Evolutionary conservation across 306 rosid species (phyloP).

Genomic region (Heteromeles arbutifolia): DNA sequence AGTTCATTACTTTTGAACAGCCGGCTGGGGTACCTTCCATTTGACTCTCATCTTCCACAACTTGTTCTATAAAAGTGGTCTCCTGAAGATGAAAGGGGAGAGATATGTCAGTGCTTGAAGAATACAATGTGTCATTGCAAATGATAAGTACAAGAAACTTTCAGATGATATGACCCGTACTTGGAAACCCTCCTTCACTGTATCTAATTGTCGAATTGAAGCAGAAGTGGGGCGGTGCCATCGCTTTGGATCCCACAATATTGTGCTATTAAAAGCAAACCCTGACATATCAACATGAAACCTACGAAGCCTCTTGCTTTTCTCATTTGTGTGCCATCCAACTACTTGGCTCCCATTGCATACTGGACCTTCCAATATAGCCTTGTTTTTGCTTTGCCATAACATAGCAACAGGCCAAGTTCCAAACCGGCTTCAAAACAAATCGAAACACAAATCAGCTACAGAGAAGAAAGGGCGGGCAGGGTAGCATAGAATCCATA

Average conservation of each 20-base stretch:
- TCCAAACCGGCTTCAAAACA: conserved; percentile 68
- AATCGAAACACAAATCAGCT: conserved; percentile 21
- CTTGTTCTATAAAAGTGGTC: conserved; percentile 83
- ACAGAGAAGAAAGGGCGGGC: neutral
- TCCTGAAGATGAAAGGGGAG: conserved; percentile 48
- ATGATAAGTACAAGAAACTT: neutral
- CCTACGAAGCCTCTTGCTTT: conserved; percentile 79
- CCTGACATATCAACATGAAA: conserved; percentile 99
- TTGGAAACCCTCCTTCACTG: conserved; percentile 96
- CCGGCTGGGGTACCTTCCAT: conserved; percentile 73
- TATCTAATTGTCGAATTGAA: conserved; percentile 73
- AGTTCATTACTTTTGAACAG: conserved; percentile 74
- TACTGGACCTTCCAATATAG: conserved; percentile 92
- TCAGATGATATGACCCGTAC: conserved; percentile 32
- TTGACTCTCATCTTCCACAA: conserved; percentile 88
- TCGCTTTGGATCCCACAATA: conserved; percentile 91
- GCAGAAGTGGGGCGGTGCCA: conserved; percentile 66
- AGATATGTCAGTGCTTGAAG: conserved; percentile 10
- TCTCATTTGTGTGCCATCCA: conserved; percentile 98
- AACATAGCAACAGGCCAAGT: conserved; percentile 99
- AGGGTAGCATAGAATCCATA: conserved; percentile 8
- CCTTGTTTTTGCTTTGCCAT: conserved; percentile 89
- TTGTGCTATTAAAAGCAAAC: conserved; percentile 95
- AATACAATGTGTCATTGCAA: conserved; percentile 12
- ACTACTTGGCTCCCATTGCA: conserved; percentile 87